Evolutionary conservation across 352 stramenopile genomes (phyloP).

Genomic region (Phytopythium delawarense): DNA sequence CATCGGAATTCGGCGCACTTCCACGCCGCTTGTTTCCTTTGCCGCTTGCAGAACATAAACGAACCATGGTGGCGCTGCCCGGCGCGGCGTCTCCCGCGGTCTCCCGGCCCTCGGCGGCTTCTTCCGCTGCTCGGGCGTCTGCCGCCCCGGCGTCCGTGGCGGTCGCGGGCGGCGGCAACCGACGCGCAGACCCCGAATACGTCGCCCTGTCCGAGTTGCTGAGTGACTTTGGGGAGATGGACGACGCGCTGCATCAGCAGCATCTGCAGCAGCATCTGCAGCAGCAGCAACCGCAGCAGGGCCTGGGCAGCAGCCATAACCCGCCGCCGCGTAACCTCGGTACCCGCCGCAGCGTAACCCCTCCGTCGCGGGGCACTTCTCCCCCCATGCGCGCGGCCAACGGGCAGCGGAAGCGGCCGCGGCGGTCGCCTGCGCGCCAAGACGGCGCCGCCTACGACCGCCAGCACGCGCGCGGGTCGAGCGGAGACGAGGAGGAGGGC

Average conservation of each 20-base stretch:
- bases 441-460: neutral
- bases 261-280: neutral
- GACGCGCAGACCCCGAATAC: conserved; percentile 48
- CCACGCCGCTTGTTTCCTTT: too few relatives aligned
- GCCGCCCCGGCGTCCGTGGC: neutral
- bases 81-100: neutral
- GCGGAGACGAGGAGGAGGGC: neutral
- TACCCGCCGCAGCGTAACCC: conserved; percentile 7
- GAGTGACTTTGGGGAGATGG: conserved; percentile 59
- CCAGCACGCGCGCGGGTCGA: neutral
- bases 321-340: conserved; percentile 6
- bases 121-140: neutral
- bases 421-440: neutral
- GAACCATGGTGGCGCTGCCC: neutral
- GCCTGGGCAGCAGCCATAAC: neutral
- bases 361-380: too few relatives aligned
- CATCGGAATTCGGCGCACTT: neutral
- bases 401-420: neutral
- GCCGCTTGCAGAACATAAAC: neutral
- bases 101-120: neutral
- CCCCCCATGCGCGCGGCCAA: neutral
- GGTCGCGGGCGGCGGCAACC: neutral
- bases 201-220: conserved; percentile 63
- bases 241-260: conserved; percentile 24
- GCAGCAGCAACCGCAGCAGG: neutral